Percentiles rank a stretch among this genome's conserved stretches.
Evolutionary conservation across 2,329 filamentous ascomycete genomes (phyloP).

Genomic region (Fonsecaea multimorphosa): DNA sequence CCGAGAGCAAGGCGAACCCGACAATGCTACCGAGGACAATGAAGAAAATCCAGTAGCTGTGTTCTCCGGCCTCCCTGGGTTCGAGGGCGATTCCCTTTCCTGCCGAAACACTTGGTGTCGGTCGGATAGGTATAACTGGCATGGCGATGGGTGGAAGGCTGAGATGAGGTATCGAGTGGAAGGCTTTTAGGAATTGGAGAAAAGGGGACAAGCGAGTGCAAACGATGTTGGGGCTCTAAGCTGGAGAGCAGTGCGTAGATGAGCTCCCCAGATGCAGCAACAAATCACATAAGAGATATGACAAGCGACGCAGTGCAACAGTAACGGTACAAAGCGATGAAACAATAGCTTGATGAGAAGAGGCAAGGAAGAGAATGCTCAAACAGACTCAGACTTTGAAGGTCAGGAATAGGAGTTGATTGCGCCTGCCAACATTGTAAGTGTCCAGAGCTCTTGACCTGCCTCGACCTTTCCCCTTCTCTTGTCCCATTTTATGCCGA

Average conservation of each 20-base stretch:
- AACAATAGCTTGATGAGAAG: conserved; percentile 10
- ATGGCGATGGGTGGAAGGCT: neutral
- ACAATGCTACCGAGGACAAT: conserved; percentile 17
- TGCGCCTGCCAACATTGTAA: conserved; percentile 8
- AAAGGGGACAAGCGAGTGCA: neutral
- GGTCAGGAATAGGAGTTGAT: neutral
- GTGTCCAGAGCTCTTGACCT: conserved; percentile 6
- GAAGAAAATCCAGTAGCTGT: conserved; percentile 15
- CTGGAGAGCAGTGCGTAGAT: conserved; percentile 2
- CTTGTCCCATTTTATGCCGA: conserved; percentile 3
- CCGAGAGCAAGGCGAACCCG: conserved; percentile 12
- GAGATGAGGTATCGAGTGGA: neutral
- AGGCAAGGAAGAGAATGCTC: neutral
- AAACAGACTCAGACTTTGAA: neutral
- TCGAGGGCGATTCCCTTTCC: neutral
- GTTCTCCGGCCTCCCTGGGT: neutral
- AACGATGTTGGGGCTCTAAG: neutral
- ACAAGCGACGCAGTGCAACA: conserved; percentile 8
- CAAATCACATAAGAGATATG: conserved; percentile 8
- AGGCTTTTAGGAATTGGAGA: neutral
- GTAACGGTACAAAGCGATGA: conserved; percentile 3
- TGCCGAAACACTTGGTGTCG: neutral
- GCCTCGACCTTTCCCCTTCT: neutral
- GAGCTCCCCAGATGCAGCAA: neutral
- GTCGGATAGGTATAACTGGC: conserved; percentile 6